Percentiles rank a stretch among this genome's conserved stretches.
These are phyloP conservation scores for Wallacemonas sp. DNA, from an alignment of 208 protist genomes.

Conservation along the genomic window DNA sequence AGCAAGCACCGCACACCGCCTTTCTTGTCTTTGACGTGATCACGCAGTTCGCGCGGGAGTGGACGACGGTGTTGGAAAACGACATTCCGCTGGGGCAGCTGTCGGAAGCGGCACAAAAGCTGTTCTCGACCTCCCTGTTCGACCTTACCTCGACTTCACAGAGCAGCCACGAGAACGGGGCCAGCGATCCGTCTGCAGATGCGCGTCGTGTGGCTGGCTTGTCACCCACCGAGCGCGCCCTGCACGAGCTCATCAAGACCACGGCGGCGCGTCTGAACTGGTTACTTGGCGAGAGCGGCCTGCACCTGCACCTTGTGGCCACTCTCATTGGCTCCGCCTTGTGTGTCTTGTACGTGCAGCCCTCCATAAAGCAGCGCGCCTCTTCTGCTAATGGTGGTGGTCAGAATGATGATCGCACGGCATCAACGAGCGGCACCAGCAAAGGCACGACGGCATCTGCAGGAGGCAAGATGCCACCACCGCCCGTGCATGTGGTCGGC, in stretches of 20 bases:
- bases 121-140: background rate
- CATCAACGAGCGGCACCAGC: too few relatives aligned
- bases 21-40: constrained; percentile 32
- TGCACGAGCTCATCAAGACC: constrained; percentile 23
- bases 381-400: too few relatives aligned
- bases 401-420: too few relatives aligned
- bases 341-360: constrained; percentile 49
- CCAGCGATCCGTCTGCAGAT: too few relatives aligned
- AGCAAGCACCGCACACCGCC: constrained; percentile 57
- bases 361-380: too few relatives aligned
- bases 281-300: constrained; percentile 45
- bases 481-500: background rate
- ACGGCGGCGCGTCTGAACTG: constrained; percentile 33
- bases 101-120: background rate
- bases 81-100: background rate
- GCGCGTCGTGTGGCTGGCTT: too few relatives aligned
- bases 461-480: too few relatives aligned
- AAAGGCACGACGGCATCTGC: too few relatives aligned
- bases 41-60: constrained; percentile 22
- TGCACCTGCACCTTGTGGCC: constrained; percentile 52
- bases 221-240: background rate
- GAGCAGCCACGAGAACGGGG: too few relatives aligned
- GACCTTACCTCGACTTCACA: background rate
- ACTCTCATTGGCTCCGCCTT: constrained; percentile 49
- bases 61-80: background rate